Evolutionary conservation across 75 land plant species (phyloP).

Genomic region (Sequoiadendron giganteum): DNA sequence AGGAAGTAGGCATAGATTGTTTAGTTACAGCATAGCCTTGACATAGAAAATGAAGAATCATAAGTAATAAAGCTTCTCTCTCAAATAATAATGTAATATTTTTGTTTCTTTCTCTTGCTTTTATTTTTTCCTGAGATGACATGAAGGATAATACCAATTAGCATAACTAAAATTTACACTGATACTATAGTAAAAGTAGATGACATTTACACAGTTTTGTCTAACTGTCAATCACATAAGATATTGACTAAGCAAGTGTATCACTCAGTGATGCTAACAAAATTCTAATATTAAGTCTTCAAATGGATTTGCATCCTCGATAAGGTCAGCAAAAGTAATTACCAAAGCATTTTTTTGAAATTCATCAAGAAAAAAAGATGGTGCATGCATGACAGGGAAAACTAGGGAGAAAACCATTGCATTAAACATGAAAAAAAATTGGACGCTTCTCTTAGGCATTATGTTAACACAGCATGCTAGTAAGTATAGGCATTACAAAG

Average conservation of each 20-base stretch:
- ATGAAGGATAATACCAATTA: background rate
- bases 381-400: background rate
- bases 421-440: background rate
- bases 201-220: background rate
- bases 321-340: background rate
- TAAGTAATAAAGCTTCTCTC: background rate
- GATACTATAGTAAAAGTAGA: background rate
- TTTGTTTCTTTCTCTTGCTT: background rate
- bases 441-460: background rate
- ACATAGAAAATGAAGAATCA: background rate
- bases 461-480: background rate
- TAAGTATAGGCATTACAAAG: background rate
- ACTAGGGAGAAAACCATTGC: background rate
- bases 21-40: background rate
- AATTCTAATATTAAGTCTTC: background rate
- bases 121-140: background rate
- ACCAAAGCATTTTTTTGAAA: background rate
- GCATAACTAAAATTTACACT: background rate
- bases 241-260: background rate
- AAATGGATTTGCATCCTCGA: background rate
- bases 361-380: background rate
- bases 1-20: background rate
- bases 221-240: background rate
- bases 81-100: too few relatives aligned
- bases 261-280: background rate